Base-by-base conservation (phyloP, 1,284 basidiomycete species). In the Pseudozyma tsukubaensis region DNA sequence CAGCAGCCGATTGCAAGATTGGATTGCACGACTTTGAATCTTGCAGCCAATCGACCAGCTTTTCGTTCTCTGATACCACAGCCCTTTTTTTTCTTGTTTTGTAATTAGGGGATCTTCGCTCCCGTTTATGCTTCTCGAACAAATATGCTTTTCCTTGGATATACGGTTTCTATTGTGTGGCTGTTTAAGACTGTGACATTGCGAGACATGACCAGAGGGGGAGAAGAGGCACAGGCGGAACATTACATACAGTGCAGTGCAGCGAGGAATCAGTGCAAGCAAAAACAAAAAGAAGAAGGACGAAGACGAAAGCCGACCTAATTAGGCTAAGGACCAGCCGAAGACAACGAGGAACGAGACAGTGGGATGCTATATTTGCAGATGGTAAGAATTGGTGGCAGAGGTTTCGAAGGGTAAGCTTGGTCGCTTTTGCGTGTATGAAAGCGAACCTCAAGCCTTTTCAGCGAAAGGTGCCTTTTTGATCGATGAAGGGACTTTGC, bases 71-170 rank as follows among this genome's bases (percentile, higher is more conserved):
- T 56, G 63, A 66, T 66, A 66, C 63, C 63, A 66, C 42, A 51
- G 34, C 34, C 45, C 16, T 18, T 40, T 37, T 55, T 52, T 8
- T 37, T 9, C 14, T 37, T n/a, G n/a, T n/a, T n/a, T n/a, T 65
- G 62, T 65, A 65, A 65, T 65, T 65, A 65, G 35, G 43, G 51
- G 45, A n/a, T n/a, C n/a, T 57, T 45, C 36, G 48, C 43, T 40
- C 43, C 24, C 10, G 32, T 19, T n/a, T 5, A 49, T 34, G 32
- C 2, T n/a, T 34, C 35, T 12, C 47, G 11, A 24, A 35, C 14
- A 34, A 34, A 49, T 51, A n/a, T n/a, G 32, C 49, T 12, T 16
- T 21, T 39, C 3, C 47, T 49, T 49, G 47, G 35, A 2, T 32
- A 35, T n/a, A n/a, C n/a, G n/a, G n/a, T n/a, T n/a, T n/a, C n/a